Evolutionary conservation across 768 basidiomycete species (phyloP), one percentile per base, ranked within the genome.

Genomic region (Leccinum aurantiacum): DNA sequence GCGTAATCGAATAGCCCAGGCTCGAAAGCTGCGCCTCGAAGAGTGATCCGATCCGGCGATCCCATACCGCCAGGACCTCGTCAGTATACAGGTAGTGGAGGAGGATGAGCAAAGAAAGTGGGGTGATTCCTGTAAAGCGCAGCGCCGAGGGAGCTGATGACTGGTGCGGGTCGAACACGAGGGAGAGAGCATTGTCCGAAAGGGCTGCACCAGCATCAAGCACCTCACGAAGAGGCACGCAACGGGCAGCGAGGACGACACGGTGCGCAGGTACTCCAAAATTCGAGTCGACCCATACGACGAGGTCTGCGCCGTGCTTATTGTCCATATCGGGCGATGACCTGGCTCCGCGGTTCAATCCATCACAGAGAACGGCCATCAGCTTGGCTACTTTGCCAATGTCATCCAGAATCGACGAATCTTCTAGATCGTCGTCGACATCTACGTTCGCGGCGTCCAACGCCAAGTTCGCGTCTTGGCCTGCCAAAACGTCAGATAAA

Each of bases 51-150:
- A 91, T 79, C 17, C 93, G 84, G 13, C 80, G 78, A 70, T 98
- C 95, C 92, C 94, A 95, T 14, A 95, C 72, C 0, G 92, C 86
- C 11, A 92, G 77, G 1, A 95, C 73, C 44, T 87, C 82, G 70
- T 99, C 96, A 1, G 90, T 82, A 73, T 98, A 98, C n/a, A 98
- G 73, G 67, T 94, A 98, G 24, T 86, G 81, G 19, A 97, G 71
- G 19, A 98, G 76, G 22, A 96, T 80, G 15, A 97, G 81, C 15
- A 89, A 73, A 0, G 92, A 77, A 7, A 95, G 75, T 0, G 88
- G 80, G 49, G 86, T 82, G 61, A 84, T 84, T 2, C 84, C 84
- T 0, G 76, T 68, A 48, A 96, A 66, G 17, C 70, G 69, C 14
- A 74, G 59, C 8, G 31, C 41, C 1, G 53, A 44, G 35, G 35